Conservation (phyloP, 306 rosid species). For the Dicorynia guianensis region DNA sequence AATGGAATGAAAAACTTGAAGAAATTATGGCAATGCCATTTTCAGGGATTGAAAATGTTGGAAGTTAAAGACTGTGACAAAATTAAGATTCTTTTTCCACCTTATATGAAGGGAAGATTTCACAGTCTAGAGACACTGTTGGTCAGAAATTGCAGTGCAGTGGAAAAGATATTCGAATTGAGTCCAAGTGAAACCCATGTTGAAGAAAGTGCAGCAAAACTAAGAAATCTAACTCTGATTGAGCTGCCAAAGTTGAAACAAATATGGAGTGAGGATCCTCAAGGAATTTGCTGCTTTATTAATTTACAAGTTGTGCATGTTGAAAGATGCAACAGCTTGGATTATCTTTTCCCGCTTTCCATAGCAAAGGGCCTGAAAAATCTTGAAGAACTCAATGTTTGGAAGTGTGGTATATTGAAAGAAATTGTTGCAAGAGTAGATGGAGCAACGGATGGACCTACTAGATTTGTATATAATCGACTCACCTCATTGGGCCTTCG, state of each 20-base stretch:
- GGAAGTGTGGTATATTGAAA: neutral
- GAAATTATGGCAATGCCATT: neutral
- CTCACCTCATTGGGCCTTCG: slow-evolving; percentile 15
- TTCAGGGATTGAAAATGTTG: neutral
- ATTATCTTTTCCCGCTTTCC: slow-evolving; percentile 5
- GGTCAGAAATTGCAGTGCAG: neutral
- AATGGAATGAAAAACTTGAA: neutral
- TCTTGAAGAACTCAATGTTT: neutral
- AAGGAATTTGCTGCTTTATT: neutral
- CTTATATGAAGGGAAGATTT: neutral
- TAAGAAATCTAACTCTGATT: slow-evolving; percentile 27
- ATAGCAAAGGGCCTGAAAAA: neutral
- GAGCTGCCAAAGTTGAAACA: slow-evolving; percentile 31
- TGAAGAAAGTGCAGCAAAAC: neutral
- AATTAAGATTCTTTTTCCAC: neutral
- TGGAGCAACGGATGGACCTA: neutral
- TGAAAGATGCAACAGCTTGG: neutral
- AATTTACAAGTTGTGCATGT: neutral
- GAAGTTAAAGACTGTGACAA: neutral
- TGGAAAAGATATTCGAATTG: neutral
- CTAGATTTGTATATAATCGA: slow-evolving; percentile 5
- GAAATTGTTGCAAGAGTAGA: slow-evolving; percentile 28
- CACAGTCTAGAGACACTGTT: too few species aligned
- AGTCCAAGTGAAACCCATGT: neutral
- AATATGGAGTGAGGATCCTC: slow-evolving; percentile 34